These are phyloP conservation scores for Monosporascus ibericus DNA, from an alignment of 2,329 filamentous ascomycete species.

Conservation along the genomic window DNA sequence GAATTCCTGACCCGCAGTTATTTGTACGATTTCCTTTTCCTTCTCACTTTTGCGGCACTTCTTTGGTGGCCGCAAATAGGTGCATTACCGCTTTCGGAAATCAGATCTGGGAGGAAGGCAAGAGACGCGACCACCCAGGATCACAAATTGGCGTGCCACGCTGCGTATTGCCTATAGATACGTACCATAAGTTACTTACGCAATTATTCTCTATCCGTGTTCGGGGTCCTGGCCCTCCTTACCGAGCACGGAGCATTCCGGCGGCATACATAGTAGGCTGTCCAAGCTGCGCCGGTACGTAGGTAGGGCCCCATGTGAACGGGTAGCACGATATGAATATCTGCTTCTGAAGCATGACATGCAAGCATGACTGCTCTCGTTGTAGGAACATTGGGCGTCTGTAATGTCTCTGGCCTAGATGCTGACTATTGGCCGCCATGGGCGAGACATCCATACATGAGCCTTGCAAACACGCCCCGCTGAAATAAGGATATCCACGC, in stretches of 20 bases:
- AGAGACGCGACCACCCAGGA: slow-evolving; percentile 2
- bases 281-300: too few species aligned
- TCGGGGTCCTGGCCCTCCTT: slow-evolving; percentile 13
- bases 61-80: slow-evolving; percentile 16
- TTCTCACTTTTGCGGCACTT: slow-evolving; percentile 6
- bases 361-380: neutral
- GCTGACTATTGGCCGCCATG: neutral
- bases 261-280: neutral
- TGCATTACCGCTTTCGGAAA: slow-evolving; percentile 25
- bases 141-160: slow-evolving; percentile 8
- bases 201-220: slow-evolving; percentile 17
- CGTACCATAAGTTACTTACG: slow-evolving; percentile 15
- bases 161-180: slow-evolving; percentile 1
- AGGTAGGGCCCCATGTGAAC: neutral
- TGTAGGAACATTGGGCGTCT: neutral
- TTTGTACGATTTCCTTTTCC: slow-evolving; percentile 22
- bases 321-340: neutral
- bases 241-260: slow-evolving; percentile 22
- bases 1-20: slow-evolving; percentile 19
- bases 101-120: slow-evolving; percentile 10
- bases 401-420: neutral
- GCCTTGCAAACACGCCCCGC: slow-evolving; percentile 4
- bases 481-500: neutral
- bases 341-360: neutral
- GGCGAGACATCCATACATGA: neutral